phyloP scores from a whole-genome alignment of 1,139 yeast species.

The Geotrichum aggregatum region DNA sequence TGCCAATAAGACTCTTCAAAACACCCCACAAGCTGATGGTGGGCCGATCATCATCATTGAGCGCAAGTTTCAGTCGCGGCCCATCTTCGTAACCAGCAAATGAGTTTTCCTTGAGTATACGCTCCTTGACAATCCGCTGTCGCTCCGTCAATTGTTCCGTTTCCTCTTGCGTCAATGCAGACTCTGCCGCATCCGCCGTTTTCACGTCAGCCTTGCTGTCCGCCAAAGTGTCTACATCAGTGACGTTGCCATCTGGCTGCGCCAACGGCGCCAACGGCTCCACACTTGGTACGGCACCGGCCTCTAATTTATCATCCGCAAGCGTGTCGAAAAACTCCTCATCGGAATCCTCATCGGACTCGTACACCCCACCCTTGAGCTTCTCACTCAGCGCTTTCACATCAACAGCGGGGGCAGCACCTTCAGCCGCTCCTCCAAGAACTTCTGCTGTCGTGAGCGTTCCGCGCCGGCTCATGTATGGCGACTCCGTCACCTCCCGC shows the following conservation, averaged over 20 bases:
- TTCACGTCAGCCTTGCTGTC: slow-evolving; percentile 1
- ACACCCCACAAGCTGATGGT: slow-evolving; percentile 91
- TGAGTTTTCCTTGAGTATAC: slow-evolving; percentile 55
- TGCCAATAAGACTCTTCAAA: slow-evolving; percentile 86
- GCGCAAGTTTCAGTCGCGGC: slow-evolving; percentile 58
- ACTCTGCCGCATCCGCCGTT: not conserved
- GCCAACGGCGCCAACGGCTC: not conserved
- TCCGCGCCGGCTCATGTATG: not conserved
- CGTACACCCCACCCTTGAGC: slow-evolving; percentile 39
- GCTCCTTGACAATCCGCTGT: slow-evolving; percentile 47
- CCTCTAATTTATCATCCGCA: slow-evolving; percentile 23
- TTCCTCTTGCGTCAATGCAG: slow-evolving; percentile 5
- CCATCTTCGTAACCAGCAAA: slow-evolving; percentile 87
- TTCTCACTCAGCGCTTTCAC: slow-evolving; percentile 18
- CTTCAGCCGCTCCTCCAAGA: slow-evolving; percentile 42
- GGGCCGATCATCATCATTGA: slow-evolving; percentile 86
- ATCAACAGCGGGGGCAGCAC: slow-evolving; percentile 66
- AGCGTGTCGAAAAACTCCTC: slow-evolving; percentile 88
- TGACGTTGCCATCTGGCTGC: not conserved
- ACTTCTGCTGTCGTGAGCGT: not conserved
- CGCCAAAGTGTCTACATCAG: slow-evolving; percentile 10
- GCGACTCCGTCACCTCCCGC: slow-evolving; percentile 25
- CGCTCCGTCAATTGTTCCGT: slow-evolving; percentile 32
- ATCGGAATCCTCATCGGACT: slow-evolving; percentile 58
- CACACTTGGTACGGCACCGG: not conserved